Percentiles rank a stretch among this genome's conserved stretches.
These are phyloP conservation scores for Curvularia sp. DNA, from an alignment of 2,329 filamentous ascomycete species.

Conservation along the genomic window DNA sequence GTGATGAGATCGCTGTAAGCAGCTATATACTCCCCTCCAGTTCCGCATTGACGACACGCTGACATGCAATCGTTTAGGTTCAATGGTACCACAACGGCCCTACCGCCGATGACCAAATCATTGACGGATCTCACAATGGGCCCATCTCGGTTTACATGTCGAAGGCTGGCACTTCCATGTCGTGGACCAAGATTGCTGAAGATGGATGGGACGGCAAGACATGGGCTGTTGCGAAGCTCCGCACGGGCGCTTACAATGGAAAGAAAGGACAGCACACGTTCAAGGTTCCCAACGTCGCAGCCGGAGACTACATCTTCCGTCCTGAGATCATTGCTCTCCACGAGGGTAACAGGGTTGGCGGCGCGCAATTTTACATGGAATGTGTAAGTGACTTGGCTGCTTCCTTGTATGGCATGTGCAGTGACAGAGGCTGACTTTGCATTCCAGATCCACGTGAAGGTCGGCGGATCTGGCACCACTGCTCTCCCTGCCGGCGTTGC, in stretches of 20 bases:
- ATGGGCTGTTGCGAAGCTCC: constrained; percentile 53
- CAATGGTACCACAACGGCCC: constrained; percentile 63
- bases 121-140: constrained; percentile 60
- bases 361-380: constrained; percentile 56
- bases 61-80: constrained; percentile 22
- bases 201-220: constrained; percentile 44
- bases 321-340: constrained; percentile 57
- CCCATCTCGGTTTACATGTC: constrained; percentile 62
- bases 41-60: neutral
- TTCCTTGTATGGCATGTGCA: neutral
- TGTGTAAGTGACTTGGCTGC: constrained; percentile 29
- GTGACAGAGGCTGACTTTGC: constrained; percentile 2
- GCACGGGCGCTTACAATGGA: constrained; percentile 36
- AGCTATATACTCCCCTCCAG: neutral
- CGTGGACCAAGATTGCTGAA: constrained; percentile 58
- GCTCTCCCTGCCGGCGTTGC: constrained; percentile 53
- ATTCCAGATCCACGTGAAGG: constrained; percentile 48
- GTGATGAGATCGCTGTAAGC: constrained; percentile 53
- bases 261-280: constrained; percentile 53
- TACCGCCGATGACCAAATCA: constrained; percentile 58
- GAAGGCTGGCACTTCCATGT: constrained; percentile 51
- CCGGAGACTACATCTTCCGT: constrained; percentile 55
- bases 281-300: constrained; percentile 51
- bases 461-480: constrained; percentile 44
- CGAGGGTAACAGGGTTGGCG: constrained; percentile 46